A percentile compares a stretch with the other conserved stretches of the same genome.
Conservation (phyloP, 768 basidiomycete species). For the Auriscalpium orientale region DNA sequence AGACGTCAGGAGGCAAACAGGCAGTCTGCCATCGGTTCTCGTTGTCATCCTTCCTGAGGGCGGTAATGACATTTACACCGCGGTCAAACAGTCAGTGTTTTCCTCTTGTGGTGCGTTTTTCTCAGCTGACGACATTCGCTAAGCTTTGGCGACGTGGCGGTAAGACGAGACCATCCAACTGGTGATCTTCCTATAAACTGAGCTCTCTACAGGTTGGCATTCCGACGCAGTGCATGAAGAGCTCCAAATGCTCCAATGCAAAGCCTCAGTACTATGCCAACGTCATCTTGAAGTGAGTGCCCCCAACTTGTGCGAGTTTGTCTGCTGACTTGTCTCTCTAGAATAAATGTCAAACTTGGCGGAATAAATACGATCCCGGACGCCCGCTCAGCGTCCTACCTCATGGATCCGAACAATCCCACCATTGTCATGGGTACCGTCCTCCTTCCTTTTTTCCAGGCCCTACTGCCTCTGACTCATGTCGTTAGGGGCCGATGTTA, state of each 20-base stretch:
- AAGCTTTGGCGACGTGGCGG: slow-evolving; percentile 67
- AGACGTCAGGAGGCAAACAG: slow-evolving; percentile 33
- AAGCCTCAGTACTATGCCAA: slow-evolving; percentile 78
- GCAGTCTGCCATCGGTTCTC: slow-evolving; percentile 45
- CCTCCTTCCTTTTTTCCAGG: neutral
- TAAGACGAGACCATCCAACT: slow-evolving; percentile 20
- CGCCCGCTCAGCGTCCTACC: slow-evolving; percentile 50
- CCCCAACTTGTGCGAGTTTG: neutral
- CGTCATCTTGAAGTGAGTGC: slow-evolving; percentile 64
- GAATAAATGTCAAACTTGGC: slow-evolving; percentile 79
- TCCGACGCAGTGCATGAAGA: slow-evolving; percentile 73
- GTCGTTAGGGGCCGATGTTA: slow-evolving; percentile 65
- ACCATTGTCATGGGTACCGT: slow-evolving; percentile 69
- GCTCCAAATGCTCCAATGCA: slow-evolving; percentile 54
- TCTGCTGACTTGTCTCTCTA: slow-evolving; percentile 21
- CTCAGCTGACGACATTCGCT: neutral
- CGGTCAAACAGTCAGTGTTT: slow-evolving; percentile 64
- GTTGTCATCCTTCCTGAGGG: slow-evolving; percentile 68
- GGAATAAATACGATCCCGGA: slow-evolving; percentile 79
- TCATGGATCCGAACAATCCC: slow-evolving; percentile 65
- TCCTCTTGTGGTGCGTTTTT: neutral
- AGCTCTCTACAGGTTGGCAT: slow-evolving; percentile 47
- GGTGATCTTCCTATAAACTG: neutral
- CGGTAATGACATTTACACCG: slow-evolving; percentile 68
- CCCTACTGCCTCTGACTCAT: neutral